These are phyloP conservation scores for Boeremia exigua DNA, from an alignment of 2,329 filamentous ascomycete genomes.

Conservation along the genomic window DNA sequence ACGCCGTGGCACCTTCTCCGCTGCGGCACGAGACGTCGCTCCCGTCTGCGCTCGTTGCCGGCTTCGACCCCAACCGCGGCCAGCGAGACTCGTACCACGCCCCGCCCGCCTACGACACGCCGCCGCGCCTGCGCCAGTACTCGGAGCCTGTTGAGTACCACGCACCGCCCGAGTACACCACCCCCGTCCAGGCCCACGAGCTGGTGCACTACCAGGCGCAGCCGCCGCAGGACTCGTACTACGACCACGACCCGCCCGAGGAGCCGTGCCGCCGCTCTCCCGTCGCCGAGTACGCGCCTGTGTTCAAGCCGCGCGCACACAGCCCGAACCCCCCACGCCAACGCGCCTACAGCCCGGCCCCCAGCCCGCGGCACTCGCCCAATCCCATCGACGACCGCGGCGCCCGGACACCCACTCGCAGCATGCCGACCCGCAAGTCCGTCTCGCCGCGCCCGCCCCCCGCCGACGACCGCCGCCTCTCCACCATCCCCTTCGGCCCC, in stretches of 20 bases:
- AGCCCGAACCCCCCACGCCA: constrained; percentile 51
- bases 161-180: constrained; percentile 41
- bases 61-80: constrained; percentile 31
- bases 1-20: constrained; percentile 42
- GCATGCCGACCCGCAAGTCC: constrained; percentile 69
- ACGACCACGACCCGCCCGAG: constrained; percentile 51
- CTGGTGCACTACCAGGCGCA: constrained; percentile 36
- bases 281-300: constrained; percentile 48
- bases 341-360: constrained; percentile 53
- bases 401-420: constrained; percentile 52
- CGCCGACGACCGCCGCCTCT: constrained; percentile 59
- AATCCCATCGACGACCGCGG: constrained; percentile 42
- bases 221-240: constrained; percentile 48
- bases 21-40: constrained; percentile 39
- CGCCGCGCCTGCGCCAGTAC: constrained; percentile 37
- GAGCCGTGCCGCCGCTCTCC: constrained; percentile 45
- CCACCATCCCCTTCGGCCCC: constrained; percentile 73
- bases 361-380: constrained; percentile 33
- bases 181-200: constrained; percentile 36
- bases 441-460: constrained; percentile 71
- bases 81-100: constrained; percentile 11
- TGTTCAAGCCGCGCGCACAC: constrained; percentile 52
- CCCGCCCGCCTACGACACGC: constrained; percentile 25
- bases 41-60: constrained; percentile 42
- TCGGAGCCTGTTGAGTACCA: constrained; percentile 45